Conservation (phyloP, 2,329 filamentous ascomycete genomes). For the Orbilia ellipsospora region DNA sequence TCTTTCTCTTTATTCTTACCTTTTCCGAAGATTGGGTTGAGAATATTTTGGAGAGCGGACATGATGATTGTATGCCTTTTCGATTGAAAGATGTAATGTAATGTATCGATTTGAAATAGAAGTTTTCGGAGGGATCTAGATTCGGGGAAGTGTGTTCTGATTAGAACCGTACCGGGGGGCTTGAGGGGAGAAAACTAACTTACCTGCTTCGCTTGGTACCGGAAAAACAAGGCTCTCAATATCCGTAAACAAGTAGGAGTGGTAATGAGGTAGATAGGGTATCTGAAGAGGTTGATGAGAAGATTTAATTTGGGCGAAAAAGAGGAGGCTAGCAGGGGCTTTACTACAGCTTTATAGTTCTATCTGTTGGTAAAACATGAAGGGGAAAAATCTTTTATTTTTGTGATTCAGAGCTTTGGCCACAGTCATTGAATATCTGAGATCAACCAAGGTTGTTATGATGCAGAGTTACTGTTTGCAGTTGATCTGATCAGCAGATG, state of each 20-base stretch:
- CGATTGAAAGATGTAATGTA: not conserved
- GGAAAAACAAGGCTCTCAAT: slow-evolving; percentile 3
- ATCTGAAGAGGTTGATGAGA: slow-evolving; percentile 14
- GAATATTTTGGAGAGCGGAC: slow-evolving; percentile 41
- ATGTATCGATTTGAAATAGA: not conserved
- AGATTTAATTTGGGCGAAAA: slow-evolving; percentile 19
- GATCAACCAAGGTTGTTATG: slow-evolving; percentile 15
- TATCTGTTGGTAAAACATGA: not conserved
- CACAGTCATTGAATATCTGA: slow-evolving; percentile 8
- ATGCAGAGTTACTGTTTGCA: slow-evolving; percentile 19
- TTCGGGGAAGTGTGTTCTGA: not conserved
- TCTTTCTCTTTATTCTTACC: slow-evolving; percentile 40
- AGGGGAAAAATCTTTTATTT: slow-evolving; percentile 34
- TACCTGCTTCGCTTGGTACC: slow-evolving; percentile 4
- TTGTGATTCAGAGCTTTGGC: slow-evolving; percentile 48
- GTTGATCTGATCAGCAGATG: slow-evolving; percentile 10
- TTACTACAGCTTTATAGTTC: not conserved
- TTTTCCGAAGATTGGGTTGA: slow-evolving; percentile 47
- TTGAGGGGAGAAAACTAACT: not conserved
- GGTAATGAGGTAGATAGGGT: slow-evolving; percentile 22
- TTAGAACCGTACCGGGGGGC: not conserved
- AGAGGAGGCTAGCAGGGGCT: not conserved
- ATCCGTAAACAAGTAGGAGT: not conserved
- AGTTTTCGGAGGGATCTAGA: not conserved
- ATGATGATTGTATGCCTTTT: slow-evolving; percentile 1